Evolutionary conservation across 2,329 filamentous ascomycete species (phyloP), one percentile per base, ranked within the genome.

Genomic region (Hypoxylon rubiginosum): DNA sequence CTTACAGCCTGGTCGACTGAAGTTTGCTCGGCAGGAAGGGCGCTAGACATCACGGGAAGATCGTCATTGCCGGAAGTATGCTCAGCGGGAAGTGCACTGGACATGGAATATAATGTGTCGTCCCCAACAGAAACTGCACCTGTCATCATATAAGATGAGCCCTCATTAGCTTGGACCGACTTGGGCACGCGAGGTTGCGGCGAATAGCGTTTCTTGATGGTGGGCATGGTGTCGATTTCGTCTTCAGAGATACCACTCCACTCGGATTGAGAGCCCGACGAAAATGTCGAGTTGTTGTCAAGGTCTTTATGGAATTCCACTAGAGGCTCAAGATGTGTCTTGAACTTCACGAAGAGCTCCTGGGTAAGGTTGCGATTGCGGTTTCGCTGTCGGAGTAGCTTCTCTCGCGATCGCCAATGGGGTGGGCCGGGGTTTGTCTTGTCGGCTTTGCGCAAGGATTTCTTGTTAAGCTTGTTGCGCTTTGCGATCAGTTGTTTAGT

Each of bases 331-430:
- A 73, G 69, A 32, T 70, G 66, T 50, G 66, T 63, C 55, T 70
- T 70, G 58, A 73, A 72, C 26, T 52, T 64, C 58, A 51, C 56
- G 8, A 72, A 64, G 11, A 70, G 64, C 13, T 58, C 53, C n/a
- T 57, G 62, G 11, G 68, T 30, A 10, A 74, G 39, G 32, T 72
- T 60, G 36, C 63, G 51, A 56, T 72, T 70, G 30, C 15, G 6
- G 34, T 43, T 58, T 57, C 24, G 58, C 13, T 50, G 39, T 62
- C 45, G 66, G 4, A 73, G 36, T 32, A 72, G 24, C 21, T 68
- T 58, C 10, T 68, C 54, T 58, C 63, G 68, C 7, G 48, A 41
- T 34, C 51, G 36, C 58, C 55, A 65, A 41, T 17, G 36, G 36
- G 32, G 50, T 75, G 64, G 8, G 58, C 32, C 5, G 36, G n/a